Evolutionary conservation across 1,284 basidiomycete genomes (phyloP).

Genomic region (Tilletia setariae): DNA sequence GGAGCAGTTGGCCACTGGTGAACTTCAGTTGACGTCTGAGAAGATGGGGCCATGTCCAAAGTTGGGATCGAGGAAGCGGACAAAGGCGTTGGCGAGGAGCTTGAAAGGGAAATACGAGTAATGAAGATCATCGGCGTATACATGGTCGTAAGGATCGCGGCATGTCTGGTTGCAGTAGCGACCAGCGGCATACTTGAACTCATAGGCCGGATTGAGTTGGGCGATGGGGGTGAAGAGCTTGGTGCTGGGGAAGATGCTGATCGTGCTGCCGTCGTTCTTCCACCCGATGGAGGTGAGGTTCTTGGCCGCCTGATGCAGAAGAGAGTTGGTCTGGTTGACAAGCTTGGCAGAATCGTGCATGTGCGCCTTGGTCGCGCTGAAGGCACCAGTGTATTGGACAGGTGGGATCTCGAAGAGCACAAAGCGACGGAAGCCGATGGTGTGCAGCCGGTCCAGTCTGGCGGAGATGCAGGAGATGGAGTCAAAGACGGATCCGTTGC

Average conservation of each 20-base stretch:
- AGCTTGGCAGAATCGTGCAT: background rate
- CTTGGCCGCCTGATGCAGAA: background rate
- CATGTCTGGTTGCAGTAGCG: background rate
- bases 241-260: background rate
- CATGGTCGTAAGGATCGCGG: background rate
- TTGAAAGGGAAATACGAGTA: background rate
- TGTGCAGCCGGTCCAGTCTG: background rate
- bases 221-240: slow-evolving; percentile 2
- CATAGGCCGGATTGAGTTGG: background rate
- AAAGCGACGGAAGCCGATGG: background rate
- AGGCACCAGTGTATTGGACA: background rate
- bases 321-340: background rate
- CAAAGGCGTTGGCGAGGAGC: slow-evolving; percentile 3
- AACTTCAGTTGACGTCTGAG: background rate
- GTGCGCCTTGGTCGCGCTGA: background rate
- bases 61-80: background rate
- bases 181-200: background rate
- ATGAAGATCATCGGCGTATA: background rate
- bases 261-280: slow-evolving; percentile 4
- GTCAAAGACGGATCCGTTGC: background rate
- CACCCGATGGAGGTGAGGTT: background rate
- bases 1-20: too few relatives aligned
- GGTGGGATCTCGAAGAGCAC: background rate
- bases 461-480: background rate
- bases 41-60: background rate